Base-by-base conservation (phyloP, 2,329 filamentous ascomycete genomes). In the Calonectria pseudoturangicola region DNA sequence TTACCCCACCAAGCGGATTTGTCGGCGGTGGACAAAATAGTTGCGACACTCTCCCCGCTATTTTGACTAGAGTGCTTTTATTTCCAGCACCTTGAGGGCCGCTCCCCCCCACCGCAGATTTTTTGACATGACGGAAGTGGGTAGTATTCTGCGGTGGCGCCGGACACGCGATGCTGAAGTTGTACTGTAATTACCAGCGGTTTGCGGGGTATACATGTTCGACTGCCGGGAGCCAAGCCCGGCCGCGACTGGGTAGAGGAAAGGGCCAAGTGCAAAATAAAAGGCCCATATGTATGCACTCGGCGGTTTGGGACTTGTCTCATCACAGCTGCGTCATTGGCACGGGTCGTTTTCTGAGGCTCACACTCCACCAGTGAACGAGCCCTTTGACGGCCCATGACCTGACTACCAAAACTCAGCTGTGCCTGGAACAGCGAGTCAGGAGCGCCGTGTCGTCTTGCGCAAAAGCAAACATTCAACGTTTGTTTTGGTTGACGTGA, bases 1-100 rank as follows among this genome's bases (percentile, higher is more conserved):
- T 75, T 74, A 80, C 79, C 79, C 79, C 79, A 78, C 79, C 75
- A 77, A 48, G 63, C 54, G 33, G 68, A 62, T 74, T 73, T 60
- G 64, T 50, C 12, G 12, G 12, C 10, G 9, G 9, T 13, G 58
- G 77, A 79, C 74, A 78, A 70, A 80, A 80, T 71, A 67, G 62
- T 7, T 25, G 7, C 8, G 9, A n/a, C 70, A 74, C 4, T 1
- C 0, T 13, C 0, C 1, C 2, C 12, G 45, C 15, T n/a, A n/a
- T 30, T 27, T 18, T 62, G 3, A 27, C 18, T 30, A 15, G 2
- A 18, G 16, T 7, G 15, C 25, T 62, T 28, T 39, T 47, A 15
- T 41, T 50, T 33, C 66, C 76, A 60, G 30, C 30, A 51, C 27
- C 7, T 51, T n/a, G 15, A 36, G 21, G 16, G 48, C 27, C 39